Percentiles rank a stretch among this genome's conserved stretches.
Evolutionary conservation across 164 flowering plant species (phyloP).

Genomic region (Berberis vulgaris): DNA sequence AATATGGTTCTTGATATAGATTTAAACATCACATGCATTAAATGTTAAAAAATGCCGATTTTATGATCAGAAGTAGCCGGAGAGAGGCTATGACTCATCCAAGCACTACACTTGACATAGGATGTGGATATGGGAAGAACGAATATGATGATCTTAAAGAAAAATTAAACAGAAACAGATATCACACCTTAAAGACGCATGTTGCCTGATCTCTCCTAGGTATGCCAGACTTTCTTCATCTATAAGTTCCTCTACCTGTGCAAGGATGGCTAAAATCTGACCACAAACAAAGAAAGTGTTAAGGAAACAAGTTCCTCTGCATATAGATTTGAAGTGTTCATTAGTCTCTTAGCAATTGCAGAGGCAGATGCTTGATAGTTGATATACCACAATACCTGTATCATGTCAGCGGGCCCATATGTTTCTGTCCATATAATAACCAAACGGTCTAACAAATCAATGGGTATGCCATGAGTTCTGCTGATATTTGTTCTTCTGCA

Average conservation of each 20-base stretch:
- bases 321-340: not conserved
- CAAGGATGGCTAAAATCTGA: slow-evolving; percentile 86
- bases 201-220: slow-evolving; percentile 80
- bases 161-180: not conserved
- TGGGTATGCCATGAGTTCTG: slow-evolving; percentile 97
- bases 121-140: too few relatives aligned
- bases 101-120: too few relatives aligned
- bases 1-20: too few relatives aligned
- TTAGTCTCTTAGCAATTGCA: not conserved
- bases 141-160: too few relatives aligned
- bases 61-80: too few relatives aligned
- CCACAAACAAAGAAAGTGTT: slow-evolving; percentile 9
- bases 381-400: slow-evolving; percentile 45
- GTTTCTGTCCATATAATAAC: slow-evolving; percentile 77
- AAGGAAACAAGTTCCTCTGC: not conserved
- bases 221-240: slow-evolving; percentile 88
- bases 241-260: slow-evolving; percentile 83
- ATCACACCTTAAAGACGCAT: slow-evolving; percentile 74
- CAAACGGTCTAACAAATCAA: slow-evolving; percentile 85
- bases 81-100: too few relatives aligned
- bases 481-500: slow-evolving; percentile 88
- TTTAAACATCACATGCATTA: too few relatives aligned
- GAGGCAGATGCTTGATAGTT: not conserved
- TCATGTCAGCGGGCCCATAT: slow-evolving; percentile 90
- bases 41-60: too few relatives aligned